These are phyloP conservation scores for Taphrina betulina DNA, from an alignment of 1,139 yeast species.

Conservation along the genomic window DNA sequence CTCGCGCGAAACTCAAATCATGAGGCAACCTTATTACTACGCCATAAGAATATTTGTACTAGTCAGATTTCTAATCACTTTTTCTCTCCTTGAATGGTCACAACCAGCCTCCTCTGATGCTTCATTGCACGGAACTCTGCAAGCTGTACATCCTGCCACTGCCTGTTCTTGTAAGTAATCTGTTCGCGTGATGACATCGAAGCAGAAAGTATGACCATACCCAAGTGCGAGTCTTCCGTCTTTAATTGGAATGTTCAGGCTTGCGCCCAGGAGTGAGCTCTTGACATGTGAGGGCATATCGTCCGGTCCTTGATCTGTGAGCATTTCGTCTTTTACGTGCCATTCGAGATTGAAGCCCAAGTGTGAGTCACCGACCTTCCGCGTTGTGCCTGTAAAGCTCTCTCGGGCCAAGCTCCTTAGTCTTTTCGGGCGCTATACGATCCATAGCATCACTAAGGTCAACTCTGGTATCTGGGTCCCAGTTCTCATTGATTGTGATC, in stretches of 20 bases:
- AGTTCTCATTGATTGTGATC: slow-evolving; percentile 71
- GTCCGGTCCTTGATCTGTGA: slow-evolving; percentile 55
- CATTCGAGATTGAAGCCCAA: too few species aligned
- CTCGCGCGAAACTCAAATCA: too few species aligned
- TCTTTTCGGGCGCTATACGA: slow-evolving; percentile 56
- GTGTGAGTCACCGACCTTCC: too few species aligned
- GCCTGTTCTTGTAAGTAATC: slow-evolving; percentile 2
- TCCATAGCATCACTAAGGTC: slow-evolving; percentile 67
- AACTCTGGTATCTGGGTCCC: slow-evolving; percentile 71
- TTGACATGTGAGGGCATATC: slow-evolving; percentile 83
- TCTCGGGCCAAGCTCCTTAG: slow-evolving; percentile 46
- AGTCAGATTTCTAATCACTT: too few species aligned
- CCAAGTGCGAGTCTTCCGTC: slow-evolving; percentile 70
- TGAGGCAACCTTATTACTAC: too few species aligned
- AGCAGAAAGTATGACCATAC: too few species aligned
- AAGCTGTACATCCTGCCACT: slow-evolving; percentile 77
- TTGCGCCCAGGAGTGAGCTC: slow-evolving; percentile 56
- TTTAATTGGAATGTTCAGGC: slow-evolving; percentile 63
- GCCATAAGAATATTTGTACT: too few species aligned
- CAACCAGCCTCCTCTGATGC: slow-evolving; percentile 66
- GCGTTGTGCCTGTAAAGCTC: slow-evolving; percentile 58
- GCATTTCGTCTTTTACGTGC: too few species aligned
- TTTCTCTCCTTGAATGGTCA: slow-evolving; percentile 66
- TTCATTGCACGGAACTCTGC: slow-evolving; percentile 66
- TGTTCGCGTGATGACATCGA: too few species aligned